Evolutionary conservation across 768 basidiomycete species (phyloP).

Genomic region (Tephrocybe sp.): DNA sequence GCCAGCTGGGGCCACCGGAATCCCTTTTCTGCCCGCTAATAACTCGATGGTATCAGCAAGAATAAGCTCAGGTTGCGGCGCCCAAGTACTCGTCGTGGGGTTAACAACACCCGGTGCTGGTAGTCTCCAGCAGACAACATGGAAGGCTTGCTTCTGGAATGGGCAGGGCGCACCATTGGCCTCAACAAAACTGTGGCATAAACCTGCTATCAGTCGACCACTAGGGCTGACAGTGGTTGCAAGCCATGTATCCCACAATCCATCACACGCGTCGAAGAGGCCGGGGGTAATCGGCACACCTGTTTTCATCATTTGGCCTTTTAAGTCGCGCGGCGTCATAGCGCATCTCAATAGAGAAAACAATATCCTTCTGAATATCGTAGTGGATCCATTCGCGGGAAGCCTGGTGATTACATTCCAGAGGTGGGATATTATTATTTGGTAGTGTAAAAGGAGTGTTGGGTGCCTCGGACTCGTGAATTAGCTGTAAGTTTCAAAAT

Average conservation of each 20-base stretch:
- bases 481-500: background rate
- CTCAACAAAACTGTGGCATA: background rate
- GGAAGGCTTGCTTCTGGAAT: background rate
- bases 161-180: background rate
- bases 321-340: background rate
- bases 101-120: background rate
- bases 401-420: background rate
- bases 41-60: background rate
- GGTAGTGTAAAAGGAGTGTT: background rate
- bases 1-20: background rate
- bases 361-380: background rate
- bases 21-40: background rate
- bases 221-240: background rate
- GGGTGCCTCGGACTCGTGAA: background rate
- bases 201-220: background rate
- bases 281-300: background rate
- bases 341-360: background rate
- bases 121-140: background rate
- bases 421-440: background rate
- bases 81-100: background rate
- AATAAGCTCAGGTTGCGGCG: background rate
- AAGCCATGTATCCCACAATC: background rate
- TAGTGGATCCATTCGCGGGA: slow-evolving; percentile 5
- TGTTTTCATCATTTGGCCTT: slow-evolving; percentile 2
- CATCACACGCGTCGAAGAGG: no score